Conservation (phyloP, 768 basidiomycete species). For the Lactarius akahatsu region DNA sequence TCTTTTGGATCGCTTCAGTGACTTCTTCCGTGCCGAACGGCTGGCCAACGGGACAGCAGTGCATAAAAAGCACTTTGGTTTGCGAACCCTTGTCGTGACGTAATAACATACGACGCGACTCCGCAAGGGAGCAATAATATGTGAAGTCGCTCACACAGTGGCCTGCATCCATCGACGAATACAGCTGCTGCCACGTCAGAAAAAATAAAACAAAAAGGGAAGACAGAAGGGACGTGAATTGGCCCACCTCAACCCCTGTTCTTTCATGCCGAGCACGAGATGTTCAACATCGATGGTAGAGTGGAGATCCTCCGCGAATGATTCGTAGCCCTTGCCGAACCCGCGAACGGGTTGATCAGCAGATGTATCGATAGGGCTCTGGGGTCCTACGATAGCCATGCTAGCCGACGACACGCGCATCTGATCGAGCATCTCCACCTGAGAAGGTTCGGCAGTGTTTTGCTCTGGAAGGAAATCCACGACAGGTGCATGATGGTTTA, state of each 20-base stretch:
- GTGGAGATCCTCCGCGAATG: slow-evolving; percentile 50
- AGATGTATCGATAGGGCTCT: slow-evolving; percentile 17
- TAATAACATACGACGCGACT: slow-evolving; percentile 46
- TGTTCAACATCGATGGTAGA: slow-evolving; percentile 54
- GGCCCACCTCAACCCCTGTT: slow-evolving; percentile 48
- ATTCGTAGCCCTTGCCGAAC: slow-evolving; percentile 45
- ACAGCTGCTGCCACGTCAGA: slow-evolving; percentile 48
- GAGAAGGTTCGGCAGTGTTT: slow-evolving; percentile 27
- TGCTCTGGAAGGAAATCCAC: slow-evolving; percentile 35
- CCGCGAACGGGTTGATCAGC: slow-evolving; percentile 30
- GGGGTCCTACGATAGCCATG: slow-evolving; percentile 17
- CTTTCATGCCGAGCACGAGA: slow-evolving; percentile 53
- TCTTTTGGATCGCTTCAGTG: slow-evolving; percentile 60
- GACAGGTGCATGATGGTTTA: slow-evolving; percentile 52
- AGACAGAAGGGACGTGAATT: neutral
- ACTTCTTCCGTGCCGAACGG: slow-evolving; percentile 66
- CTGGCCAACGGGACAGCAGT: slow-evolving; percentile 67
- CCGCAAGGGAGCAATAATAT: slow-evolving; percentile 72
- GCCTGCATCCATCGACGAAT: slow-evolving; percentile 72
- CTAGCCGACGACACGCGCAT: slow-evolving; percentile 32
- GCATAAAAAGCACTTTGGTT: slow-evolving; percentile 61
- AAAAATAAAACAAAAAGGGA: neutral
- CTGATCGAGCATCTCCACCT: slow-evolving; percentile 43
- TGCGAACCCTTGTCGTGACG: slow-evolving; percentile 29
- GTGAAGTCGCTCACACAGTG: slow-evolving; percentile 75